These are phyloP conservation scores for Strigomonas culicis DNA, from an alignment of 208 protist species.

Conservation along the genomic window DNA sequence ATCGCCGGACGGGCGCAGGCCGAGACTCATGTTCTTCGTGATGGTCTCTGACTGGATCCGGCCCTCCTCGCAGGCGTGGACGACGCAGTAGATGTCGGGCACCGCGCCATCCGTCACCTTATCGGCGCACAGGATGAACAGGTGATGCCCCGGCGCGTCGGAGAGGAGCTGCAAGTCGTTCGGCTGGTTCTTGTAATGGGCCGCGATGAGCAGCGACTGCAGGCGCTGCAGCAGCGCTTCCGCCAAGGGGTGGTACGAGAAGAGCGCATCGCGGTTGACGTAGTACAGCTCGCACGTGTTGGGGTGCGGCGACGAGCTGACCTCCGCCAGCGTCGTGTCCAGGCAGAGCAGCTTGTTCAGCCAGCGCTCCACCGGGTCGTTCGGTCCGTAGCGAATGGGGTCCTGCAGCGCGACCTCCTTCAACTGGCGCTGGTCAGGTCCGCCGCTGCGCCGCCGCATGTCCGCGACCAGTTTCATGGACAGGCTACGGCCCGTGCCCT, in stretches of 20 bases:
- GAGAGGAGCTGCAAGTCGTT: conserved; percentile 99
- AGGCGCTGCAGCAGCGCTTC: conserved; percentile 95
- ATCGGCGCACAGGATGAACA: conserved; percentile 96
- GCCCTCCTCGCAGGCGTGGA: conserved; percentile 98
- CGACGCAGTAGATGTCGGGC: conserved; percentile 97
- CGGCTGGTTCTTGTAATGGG: conserved; percentile 99
- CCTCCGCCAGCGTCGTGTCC: conserved; percentile 81
- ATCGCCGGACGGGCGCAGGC: conserved; percentile 95
- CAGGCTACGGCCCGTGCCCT: conserved; percentile 98
- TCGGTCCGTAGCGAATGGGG: conserved; percentile 97
- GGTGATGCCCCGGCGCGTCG: conserved; percentile 98
- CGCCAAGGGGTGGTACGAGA: conserved; percentile 96
- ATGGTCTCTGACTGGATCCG: conserved; percentile 91
- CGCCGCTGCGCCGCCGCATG: conserved; percentile 82
- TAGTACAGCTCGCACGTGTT: conserved; percentile 97
- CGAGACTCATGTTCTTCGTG: conserved; percentile 75
- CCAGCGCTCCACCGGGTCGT: conserved; percentile 97
- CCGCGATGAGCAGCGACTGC: conserved; percentile 94
- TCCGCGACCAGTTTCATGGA: conserved; percentile 99
- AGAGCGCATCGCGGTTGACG: conserved; percentile 99
- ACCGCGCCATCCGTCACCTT: conserved; percentile 51
- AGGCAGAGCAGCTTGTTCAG: conserved; percentile 99
- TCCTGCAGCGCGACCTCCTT: conserved; percentile 94
- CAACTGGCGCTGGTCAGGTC: conserved; percentile 60
- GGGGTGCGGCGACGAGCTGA: conserved; percentile 86